Evolutionary conservation across 2,329 filamentous ascomycete species (phyloP).

Genomic region (Plectosphaerella sp.): DNA sequence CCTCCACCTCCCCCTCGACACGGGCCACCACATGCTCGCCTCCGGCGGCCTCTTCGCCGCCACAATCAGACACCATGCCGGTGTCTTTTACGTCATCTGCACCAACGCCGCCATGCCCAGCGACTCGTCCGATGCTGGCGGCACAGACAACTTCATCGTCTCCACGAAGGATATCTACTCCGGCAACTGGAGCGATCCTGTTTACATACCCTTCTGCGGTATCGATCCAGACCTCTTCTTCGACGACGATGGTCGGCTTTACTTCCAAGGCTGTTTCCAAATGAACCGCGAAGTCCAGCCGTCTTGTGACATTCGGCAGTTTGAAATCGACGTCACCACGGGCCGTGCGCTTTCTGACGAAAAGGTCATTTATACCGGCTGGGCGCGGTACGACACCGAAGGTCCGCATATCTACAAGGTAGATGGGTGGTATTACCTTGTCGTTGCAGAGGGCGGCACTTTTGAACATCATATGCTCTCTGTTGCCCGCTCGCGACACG

Average conservation of each 20-base stretch:
- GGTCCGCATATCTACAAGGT: conserved; percentile 40
- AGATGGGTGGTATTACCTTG: conserved; percentile 40
- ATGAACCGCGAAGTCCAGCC: conserved; percentile 16
- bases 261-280: conserved; percentile 24
- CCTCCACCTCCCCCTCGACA: not conserved
- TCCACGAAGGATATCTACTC: conserved; percentile 15
- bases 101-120: conserved; percentile 8
- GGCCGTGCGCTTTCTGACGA: conserved; percentile 13
- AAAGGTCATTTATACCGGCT: conserved; percentile 8
- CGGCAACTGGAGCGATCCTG: conserved; percentile 15
- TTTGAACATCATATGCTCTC: conserved; percentile 21
- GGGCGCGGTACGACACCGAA: conserved; percentile 26
- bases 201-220: conserved; percentile 11
- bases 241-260: conserved; percentile 49
- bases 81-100: conserved; percentile 16
- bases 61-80: conserved; percentile 15
- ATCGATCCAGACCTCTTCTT: conserved; percentile 50
- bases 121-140: not conserved
- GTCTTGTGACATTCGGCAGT: conserved; percentile 4
- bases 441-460: conserved; percentile 43
- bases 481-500: conserved; percentile 15
- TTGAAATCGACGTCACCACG: conserved; percentile 14
- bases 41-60: conserved; percentile 20
- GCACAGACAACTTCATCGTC: conserved; percentile 14
- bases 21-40: not conserved